phyloP scores from a whole-genome alignment of 805 yeast genomes.

The Ogataea ramenticola region DNA sequence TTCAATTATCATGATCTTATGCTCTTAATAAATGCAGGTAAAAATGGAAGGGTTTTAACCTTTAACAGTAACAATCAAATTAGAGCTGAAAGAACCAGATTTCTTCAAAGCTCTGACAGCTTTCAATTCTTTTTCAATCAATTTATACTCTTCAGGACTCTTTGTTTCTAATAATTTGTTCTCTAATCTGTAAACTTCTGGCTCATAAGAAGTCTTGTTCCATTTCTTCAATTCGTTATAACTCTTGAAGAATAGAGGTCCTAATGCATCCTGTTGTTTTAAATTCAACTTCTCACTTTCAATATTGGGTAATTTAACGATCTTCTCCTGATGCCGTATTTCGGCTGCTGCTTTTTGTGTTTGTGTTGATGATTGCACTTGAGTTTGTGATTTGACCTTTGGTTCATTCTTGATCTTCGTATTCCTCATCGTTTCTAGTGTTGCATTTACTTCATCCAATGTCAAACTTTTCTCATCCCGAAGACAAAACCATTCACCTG shows the following conservation, averaged over 20 bases:
- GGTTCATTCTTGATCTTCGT: background rate
- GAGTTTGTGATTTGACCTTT: no score
- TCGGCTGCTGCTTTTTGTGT: background rate
- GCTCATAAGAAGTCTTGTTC: conserved; percentile 10
- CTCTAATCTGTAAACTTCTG: conserved; percentile 10
- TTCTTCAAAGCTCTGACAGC: conserved; percentile 8
- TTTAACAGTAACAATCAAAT: conserved; percentile 7
- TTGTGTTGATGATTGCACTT: no score
- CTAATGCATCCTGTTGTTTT: conserved; percentile 15
- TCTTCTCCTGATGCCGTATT: background rate
- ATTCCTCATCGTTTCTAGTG: background rate
- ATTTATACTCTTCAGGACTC: conserved; percentile 9
- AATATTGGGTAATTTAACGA: background rate
- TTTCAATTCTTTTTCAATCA: conserved; percentile 11
- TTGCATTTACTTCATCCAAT: background rate
- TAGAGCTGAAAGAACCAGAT: conserved; percentile 2
- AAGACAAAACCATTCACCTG: conserved; percentile 25
- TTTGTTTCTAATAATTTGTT: conserved; percentile 9
- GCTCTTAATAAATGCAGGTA: background rate
- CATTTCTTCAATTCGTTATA: conserved; percentile 19
- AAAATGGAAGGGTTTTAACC: conserved; percentile 1
- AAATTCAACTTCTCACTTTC: conserved; percentile 4
- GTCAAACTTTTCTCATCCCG: background rate
- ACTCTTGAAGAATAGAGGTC: conserved; percentile 13
- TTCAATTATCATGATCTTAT: no score